Base-by-base conservation (phyloP, 75 land plant genomes). In the Pseudotsuga menziesii region DNA sequence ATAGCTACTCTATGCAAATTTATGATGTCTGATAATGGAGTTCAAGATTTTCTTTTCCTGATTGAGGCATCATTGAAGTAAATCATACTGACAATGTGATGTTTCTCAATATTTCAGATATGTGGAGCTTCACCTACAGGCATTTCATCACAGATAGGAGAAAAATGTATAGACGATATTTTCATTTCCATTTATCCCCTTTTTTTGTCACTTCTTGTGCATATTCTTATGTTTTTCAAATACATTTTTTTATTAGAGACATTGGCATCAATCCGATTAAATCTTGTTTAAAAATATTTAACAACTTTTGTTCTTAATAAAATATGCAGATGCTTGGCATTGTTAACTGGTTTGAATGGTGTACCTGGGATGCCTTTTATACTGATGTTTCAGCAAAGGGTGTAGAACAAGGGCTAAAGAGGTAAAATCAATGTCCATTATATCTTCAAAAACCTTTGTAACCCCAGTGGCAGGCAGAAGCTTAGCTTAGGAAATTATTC, bases 351-450 rank as follows among this genome's bases (percentile, higher is more conserved):
- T 96, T 96, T 82, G 99, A 97, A 15, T 96, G 99, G 99, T 96
- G 99, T 62, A 96, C 99, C n/a, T 96, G 99, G 99, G 94, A 96
- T 88, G 99, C 99, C 54, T 96, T 96, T 76, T 94, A 96, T 58
- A 93, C 97, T 0, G 86, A 91, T 75, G 99, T 96, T 25, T 88
- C 93, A 29, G 83, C 93, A 14, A 89, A 88, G 19, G 97, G 94
- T 0, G 91, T 96, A 25, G 81, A 70, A 44, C 78, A 88, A 77
- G 99, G 99, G 23, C 25, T 96, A 27, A 74, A 88, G 75, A 93
- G 98, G 98, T 93, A 73, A 57, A 23, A 11, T 20, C 54, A 48
- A 12, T 48, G 54, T 48, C 9, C 54, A 48, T 48, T 48, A 11
- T 48, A 48, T 48, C 11, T 48, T 48, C 54, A 48, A 48, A 48